phyloP scores from a whole-genome alignment of 345 rosid genomes.

The Boechera divaricarpa region DNA sequence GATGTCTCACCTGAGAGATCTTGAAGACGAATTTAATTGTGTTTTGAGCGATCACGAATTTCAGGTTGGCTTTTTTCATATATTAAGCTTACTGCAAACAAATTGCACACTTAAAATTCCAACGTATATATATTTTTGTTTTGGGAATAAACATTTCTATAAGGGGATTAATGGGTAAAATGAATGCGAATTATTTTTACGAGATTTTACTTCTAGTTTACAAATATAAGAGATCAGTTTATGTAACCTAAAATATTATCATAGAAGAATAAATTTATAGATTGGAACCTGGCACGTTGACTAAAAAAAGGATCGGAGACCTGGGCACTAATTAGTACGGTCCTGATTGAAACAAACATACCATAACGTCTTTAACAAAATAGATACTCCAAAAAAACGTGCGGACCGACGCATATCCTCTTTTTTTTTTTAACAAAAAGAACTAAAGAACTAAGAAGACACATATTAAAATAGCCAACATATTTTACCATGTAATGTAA shows the following conservation, averaged over 20 bases:
- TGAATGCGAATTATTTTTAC: not conserved
- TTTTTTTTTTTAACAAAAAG: too few relatives aligned
- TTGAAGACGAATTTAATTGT: constrained; percentile 65
- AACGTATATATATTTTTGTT: not conserved
- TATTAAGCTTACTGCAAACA: not conserved
- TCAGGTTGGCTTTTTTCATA: constrained; percentile 57
- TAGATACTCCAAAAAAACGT: not conserved
- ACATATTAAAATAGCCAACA: too few relatives aligned
- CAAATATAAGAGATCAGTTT: not conserved
- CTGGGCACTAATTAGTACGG: not conserved
- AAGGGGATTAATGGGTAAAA: not conserved
- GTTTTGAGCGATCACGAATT: constrained; percentile 55
- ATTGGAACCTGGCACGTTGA: too few relatives aligned
- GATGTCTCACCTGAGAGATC: constrained; percentile 53
- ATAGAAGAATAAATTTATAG: not conserved
- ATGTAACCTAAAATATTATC: not conserved
- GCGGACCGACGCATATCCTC: not conserved
- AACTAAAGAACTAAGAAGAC: too few relatives aligned
- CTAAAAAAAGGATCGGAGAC: not conserved
- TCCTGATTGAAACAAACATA: not conserved
- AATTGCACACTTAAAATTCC: not conserved
- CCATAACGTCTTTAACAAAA: not conserved
- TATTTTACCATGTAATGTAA: too few relatives aligned
- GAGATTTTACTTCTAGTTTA: not conserved
- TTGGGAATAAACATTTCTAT: not conserved